Evolutionary conservation across 176 grass and related monocot species (phyloP).

Genomic region (Carex scoparia): DNA sequence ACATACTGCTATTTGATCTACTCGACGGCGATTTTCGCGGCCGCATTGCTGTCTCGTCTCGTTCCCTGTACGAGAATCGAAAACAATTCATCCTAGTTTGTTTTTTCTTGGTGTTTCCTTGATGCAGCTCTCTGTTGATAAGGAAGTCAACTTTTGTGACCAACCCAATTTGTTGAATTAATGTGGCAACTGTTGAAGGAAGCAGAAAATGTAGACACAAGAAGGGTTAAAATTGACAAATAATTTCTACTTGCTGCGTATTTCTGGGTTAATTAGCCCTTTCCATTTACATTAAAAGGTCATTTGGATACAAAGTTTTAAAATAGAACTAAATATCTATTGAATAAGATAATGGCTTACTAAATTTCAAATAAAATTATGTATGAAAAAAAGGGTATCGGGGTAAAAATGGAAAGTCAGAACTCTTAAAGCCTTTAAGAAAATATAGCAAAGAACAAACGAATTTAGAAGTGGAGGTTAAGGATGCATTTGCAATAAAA

Average conservation of each 20-base stretch:
- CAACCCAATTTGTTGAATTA: neutral
- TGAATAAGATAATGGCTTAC: neutral
- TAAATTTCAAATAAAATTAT: neutral
- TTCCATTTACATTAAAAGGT: neutral
- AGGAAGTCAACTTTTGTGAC: neutral
- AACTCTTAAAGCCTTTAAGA: neutral
- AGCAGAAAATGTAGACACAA: neutral
- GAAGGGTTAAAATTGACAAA: slow-evolving; percentile 1
- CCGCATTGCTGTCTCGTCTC: slow-evolving; percentile 25
- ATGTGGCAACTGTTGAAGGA: neutral
- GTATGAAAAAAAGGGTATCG: neutral
- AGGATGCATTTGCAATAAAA: neutral
- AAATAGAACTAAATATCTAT: neutral
- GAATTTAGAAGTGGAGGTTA: neutral
- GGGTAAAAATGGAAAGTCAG: neutral
- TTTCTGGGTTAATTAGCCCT: neutral
- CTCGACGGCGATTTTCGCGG: slow-evolving; percentile 35
- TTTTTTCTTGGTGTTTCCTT: slow-evolving; percentile 16
- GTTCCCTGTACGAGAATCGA: slow-evolving; percentile 45
- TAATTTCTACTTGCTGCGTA: neutral
- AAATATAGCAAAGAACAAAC: neutral
- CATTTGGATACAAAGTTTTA: neutral
- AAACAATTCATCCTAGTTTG: slow-evolving; percentile 57
- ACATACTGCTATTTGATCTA: slow-evolving; percentile 57
- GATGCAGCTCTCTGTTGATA: slow-evolving; percentile 27